A percentile compares a stretch with the other conserved stretches of the same genome.
These are phyloP conservation scores for Sicyos edulis DNA, from an alignment of 306 rosid species.

Conservation along the genomic window DNA sequence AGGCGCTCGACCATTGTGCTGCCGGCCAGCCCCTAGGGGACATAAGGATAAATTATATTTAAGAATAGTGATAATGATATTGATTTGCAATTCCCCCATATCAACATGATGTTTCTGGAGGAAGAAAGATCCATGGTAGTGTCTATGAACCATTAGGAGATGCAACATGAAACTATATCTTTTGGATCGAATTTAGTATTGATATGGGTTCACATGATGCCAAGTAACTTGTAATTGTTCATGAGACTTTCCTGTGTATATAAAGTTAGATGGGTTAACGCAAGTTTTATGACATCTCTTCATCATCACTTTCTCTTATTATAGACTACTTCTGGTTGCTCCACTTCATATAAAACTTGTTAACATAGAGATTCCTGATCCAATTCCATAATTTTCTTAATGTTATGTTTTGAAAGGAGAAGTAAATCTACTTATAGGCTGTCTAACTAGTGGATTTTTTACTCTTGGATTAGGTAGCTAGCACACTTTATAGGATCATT, in stretches of 20 bases:
- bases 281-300: background rate
- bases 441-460: conserved; percentile 25
- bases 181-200: background rate
- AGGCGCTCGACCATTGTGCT: too few relatives aligned
- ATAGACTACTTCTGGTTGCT: background rate
- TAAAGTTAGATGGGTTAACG: background rate
- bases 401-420: conserved; percentile 11
- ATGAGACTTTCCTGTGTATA: background rate
- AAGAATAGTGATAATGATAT: background rate
- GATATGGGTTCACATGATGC: background rate
- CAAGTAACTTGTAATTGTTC: background rate
- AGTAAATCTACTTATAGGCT: conserved; percentile 15
- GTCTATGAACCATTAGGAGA: background rate
- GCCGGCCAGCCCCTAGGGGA: background rate
- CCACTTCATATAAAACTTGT: background rate
- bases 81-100: background rate
- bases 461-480: conserved; percentile 27
- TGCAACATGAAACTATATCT: background rate
- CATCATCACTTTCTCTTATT: background rate
- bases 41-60: background rate
- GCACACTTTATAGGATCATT: conserved; percentile 19
- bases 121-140: background rate
- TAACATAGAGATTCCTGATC: background rate
- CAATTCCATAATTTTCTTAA: background rate
- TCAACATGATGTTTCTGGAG: background rate